Evolutionary conservation across 169 alveolate species (phyloP).

Genomic region (Pseudocohnilembus persalinus): DNA sequence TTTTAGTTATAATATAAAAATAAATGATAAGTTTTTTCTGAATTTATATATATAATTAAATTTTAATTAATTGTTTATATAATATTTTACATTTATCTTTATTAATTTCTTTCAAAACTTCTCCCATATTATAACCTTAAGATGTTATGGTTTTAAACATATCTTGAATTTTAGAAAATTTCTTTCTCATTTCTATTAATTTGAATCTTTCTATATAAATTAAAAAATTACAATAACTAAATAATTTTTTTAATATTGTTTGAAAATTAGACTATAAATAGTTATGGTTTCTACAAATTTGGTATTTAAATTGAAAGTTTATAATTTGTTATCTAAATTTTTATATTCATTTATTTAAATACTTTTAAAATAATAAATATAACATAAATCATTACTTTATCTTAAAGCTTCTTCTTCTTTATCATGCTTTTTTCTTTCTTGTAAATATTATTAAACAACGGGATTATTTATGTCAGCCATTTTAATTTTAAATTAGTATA

Average conservation of each 20-base stretch:
- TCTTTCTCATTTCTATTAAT: not conserved
- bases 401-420: not conserved
- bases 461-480: not conserved
- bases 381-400: not conserved
- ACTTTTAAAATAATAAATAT: no score
- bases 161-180: not conserved
- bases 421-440: not conserved
- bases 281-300: no score
- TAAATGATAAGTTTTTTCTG: not conserved
- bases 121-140: not conserved
- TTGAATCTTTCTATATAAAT: not conserved
- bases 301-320: no score
- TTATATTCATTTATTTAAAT: no score
- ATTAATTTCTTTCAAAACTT: not conserved
- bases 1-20: slow-evolving; percentile 7
- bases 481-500: no score
- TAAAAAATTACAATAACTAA: no score
- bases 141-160: not conserved
- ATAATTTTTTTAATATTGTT: not conserved
- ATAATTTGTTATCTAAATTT: not conserved
- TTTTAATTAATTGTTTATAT: no score
- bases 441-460: not conserved
- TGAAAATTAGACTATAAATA: no score
- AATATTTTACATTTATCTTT: not conserved
- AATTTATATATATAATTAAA: no score